Evolutionary conservation across 768 basidiomycete genomes (phyloP).

Genomic region (Mycena indigotica): DNA sequence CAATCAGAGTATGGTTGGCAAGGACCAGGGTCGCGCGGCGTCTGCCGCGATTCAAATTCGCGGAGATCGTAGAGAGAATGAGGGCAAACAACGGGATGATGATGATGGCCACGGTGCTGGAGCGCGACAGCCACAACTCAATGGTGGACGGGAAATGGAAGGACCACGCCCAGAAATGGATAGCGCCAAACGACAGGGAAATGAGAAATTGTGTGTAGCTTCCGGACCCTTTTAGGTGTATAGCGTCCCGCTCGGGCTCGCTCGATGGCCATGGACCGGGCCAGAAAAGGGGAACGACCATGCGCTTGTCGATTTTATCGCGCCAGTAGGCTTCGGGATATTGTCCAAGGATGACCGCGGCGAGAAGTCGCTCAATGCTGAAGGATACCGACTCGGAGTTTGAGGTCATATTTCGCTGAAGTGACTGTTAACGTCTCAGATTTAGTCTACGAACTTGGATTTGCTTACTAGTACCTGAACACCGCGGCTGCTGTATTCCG

Average conservation of each 20-base stretch:
- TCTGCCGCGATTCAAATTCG: neutral
- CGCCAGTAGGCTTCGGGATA: neutral
- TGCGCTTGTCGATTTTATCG: neutral
- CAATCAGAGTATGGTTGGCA: neutral
- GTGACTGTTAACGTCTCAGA: no score
- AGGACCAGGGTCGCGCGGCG: neutral
- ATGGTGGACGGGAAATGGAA: neutral
- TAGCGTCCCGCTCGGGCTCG: neutral
- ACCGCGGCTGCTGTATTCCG: no score
- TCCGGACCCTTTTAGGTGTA: neutral
- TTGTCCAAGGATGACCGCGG: neutral
- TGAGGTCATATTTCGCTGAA: no score
- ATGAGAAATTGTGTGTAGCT: neutral
- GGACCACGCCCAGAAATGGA: neutral
- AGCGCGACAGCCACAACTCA: neutral
- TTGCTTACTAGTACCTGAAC: no score
- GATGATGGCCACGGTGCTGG: neutral
- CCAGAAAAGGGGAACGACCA: neutral
- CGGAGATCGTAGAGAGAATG: neutral
- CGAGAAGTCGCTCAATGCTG: neutral
- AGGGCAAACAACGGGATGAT: neutral
- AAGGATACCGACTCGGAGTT: neutral
- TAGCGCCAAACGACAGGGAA: neutral
- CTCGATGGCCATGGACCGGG: neutral
- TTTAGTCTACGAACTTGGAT: no score